Evolutionary conservation across 78 protist species (phyloP).

Genomic region (Isochrysis galbana): DNA sequence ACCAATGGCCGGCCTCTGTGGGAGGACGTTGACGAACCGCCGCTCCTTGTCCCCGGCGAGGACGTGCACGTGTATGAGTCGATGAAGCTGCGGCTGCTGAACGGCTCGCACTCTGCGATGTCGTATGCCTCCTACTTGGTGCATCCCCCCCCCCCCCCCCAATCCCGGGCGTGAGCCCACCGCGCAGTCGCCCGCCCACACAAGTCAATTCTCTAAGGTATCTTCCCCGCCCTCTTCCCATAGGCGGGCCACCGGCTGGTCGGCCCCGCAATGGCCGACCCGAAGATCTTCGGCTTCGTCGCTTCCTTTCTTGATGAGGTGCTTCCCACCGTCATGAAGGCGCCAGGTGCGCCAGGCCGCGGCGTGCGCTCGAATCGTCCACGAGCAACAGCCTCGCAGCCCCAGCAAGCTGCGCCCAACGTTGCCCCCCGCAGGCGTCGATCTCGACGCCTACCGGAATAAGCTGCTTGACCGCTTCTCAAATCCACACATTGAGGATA

Average conservation of each 20-base stretch:
- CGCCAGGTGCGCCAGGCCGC: too few relatives aligned
- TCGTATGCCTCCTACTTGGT: not conserved
- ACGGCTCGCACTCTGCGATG: conserved; percentile 5
- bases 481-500: not conserved
- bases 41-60: not conserved
- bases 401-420: too few relatives aligned
- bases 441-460: not conserved
- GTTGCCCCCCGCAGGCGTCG: conserved; percentile 37
- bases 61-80: conserved; percentile 1
- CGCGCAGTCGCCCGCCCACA: too few relatives aligned
- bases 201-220: too few relatives aligned
- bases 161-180: too few relatives aligned
- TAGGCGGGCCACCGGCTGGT: not conserved
- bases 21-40: not conserved
- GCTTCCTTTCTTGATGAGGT: not conserved
- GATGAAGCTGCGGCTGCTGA: conserved; percentile 17
- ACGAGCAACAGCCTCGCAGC: too few relatives aligned
- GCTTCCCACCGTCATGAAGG: not conserved
- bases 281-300: not conserved
- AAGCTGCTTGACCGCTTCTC: not conserved
- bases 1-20: not conserved
- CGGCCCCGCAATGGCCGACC: not conserved
- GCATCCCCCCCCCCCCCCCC: too few relatives aligned
- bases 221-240: too few relatives aligned
- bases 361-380: too few relatives aligned